Evolutionary conservation across 1,139 yeast species (phyloP).

Genomic region (Saccharomyces hybrid): DNA sequence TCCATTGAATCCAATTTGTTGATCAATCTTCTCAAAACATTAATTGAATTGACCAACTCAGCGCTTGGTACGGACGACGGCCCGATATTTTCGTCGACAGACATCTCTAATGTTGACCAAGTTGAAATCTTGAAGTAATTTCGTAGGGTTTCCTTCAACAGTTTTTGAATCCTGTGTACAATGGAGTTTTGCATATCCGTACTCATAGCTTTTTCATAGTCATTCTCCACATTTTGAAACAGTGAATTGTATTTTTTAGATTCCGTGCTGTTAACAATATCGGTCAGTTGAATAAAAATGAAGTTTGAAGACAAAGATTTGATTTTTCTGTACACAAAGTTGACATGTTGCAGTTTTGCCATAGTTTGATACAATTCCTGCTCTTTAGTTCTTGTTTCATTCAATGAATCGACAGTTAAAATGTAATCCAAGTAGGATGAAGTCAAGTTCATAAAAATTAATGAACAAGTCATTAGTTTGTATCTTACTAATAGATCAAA

Average conservation of each 20-base stretch:
- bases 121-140: conserved; percentile 26
- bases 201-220: conserved; percentile 19
- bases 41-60: conserved; percentile 24
- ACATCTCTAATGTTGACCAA: conserved; percentile 16
- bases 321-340: conserved; percentile 48
- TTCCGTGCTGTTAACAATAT: conserved; percentile 33
- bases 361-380: conserved; percentile 34
- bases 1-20: conserved; percentile 31
- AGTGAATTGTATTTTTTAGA: conserved; percentile 24
- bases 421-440: conserved; percentile 53
- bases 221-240: conserved; percentile 21
- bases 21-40: conserved; percentile 21
- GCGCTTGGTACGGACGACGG: conserved; percentile 14
- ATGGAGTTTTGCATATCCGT: conserved; percentile 22
- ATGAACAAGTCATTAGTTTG: conserved; percentile 61
- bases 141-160: conserved; percentile 24
- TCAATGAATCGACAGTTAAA: conserved; percentile 39
- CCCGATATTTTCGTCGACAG: conserved; percentile 6
- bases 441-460: conserved; percentile 58
- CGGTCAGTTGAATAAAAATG: conserved; percentile 44
- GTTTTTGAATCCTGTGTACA: conserved; percentile 25
- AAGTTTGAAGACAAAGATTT: conserved; percentile 53
- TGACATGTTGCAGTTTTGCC: conserved; percentile 33
- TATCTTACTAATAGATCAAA: conserved; percentile 50
- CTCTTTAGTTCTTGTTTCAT: conserved; percentile 34